phyloP scores from a whole-genome alignment of 352 stramenopile genomes.

The Phytophthora boehmeriae region DNA sequence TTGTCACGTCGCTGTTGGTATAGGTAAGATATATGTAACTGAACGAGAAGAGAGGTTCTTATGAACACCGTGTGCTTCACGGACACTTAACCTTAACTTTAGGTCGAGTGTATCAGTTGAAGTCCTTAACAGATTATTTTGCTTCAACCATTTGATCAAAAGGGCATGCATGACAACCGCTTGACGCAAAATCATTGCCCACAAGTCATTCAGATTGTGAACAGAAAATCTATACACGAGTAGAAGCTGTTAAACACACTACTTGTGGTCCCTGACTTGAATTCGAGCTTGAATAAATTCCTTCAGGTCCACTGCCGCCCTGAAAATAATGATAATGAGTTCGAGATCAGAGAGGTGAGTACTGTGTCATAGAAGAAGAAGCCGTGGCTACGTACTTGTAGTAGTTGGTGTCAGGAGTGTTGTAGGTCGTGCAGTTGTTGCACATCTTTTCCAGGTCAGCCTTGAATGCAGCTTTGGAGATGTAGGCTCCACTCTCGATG shows the following conservation, averaged over 20 bases:
- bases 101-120: too few relatives aligned
- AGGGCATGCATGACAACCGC: too few relatives aligned
- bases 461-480: conserved; percentile 92
- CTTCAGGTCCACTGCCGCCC: conserved; percentile 75
- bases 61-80: too few relatives aligned
- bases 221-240: too few relatives aligned
- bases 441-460: conserved; percentile 97
- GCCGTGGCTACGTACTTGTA: conserved; percentile 85
- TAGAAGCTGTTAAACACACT: conserved; percentile 1
- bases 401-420: conserved; percentile 95
- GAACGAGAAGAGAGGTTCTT: neutral
- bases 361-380: neutral
- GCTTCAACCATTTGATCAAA: too few relatives aligned
- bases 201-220: too few relatives aligned
- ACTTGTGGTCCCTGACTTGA: conserved; percentile 50
- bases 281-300: conserved; percentile 80
- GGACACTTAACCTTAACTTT: too few relatives aligned
- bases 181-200: too few relatives aligned
- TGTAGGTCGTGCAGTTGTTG: conserved; percentile 98
- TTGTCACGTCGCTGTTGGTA: conserved; percentile 70
- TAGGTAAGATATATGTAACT: conserved; percentile 18
- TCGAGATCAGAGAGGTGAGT: neutral
- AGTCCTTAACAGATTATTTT: too few relatives aligned
- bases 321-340: conserved; percentile 25
- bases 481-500: conserved; percentile 88